phyloP scores from a whole-genome alignment of 176 grass and related monocot species.

The Secale cereale region DNA sequence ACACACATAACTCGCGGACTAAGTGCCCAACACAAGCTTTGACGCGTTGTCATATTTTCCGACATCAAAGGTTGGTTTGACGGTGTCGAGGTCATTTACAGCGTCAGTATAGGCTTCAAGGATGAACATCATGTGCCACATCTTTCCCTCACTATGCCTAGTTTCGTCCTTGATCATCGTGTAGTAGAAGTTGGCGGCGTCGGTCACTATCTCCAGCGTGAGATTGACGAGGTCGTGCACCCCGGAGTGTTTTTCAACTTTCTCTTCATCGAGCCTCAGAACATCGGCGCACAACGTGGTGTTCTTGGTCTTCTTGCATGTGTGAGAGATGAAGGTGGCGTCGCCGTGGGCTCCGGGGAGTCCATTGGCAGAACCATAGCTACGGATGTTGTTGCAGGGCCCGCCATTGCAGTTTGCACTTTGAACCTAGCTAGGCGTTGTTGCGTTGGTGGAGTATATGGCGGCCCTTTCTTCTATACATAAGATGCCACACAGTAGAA shows the following conservation, averaged over 20 bases:
- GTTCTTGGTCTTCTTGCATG: neutral
- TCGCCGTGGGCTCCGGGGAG: neutral
- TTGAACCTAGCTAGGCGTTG: neutral
- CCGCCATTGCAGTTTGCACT: neutral
- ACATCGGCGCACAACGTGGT: neutral
- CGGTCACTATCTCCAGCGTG: neutral
- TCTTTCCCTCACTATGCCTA: neutral
- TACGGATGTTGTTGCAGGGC: neutral
- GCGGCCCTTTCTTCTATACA: neutral
- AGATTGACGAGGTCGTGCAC: neutral
- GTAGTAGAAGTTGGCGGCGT: neutral
- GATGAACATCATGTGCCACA: neutral
- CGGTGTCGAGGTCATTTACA: no score
- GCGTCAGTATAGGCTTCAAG: neutral
- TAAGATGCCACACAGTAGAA: no score
- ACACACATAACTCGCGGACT: neutral
- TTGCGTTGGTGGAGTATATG: neutral
- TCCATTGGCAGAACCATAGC: neutral
- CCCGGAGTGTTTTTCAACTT: neutral
- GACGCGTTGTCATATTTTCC: neutral
- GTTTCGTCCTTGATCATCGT: neutral
- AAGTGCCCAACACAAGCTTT: neutral
- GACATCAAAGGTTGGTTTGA: neutral
- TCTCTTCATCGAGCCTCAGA: neutral
- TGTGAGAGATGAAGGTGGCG: neutral